Percentiles rank a stretch among this genome's conserved stretches.
These are phyloP conservation scores for Rhodotorula taiwanensis DNA, from an alignment of 768 basidiomycete species.

Conservation along the genomic window DNA sequence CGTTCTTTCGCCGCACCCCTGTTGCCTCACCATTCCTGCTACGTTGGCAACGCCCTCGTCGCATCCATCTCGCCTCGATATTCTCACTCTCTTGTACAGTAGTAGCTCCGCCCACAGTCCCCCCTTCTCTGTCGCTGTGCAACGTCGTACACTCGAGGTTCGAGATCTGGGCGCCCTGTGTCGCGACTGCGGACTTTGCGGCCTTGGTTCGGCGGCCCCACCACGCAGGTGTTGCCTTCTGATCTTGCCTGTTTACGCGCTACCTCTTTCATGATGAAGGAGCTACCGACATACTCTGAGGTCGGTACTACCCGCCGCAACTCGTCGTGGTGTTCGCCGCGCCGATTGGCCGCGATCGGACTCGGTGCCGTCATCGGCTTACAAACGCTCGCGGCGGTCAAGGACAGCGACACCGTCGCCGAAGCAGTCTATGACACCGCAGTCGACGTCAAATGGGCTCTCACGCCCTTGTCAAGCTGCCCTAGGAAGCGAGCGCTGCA, in stretches of 20 bases:
- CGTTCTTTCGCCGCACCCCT: background rate
- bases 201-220: no score
- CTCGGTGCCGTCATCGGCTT: no score
- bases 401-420: background rate
- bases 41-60: background rate
- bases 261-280: background rate
- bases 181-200: no score
- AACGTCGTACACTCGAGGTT: no score
- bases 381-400: background rate
- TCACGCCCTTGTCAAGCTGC: conserved; percentile 12
- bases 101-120: no score
- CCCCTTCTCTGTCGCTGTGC: no score
- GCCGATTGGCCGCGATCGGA: background rate
- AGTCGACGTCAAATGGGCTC: background rate
- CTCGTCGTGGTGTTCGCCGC: no score
- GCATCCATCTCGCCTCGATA: background rate
- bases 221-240: background rate
- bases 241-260: background rate
- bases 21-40: background rate
- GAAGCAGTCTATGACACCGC: background rate
- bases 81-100: no score
- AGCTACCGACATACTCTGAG: background rate
- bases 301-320: background rate
- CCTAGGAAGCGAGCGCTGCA: conserved; percentile 7
- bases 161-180: no score